A percentile compares a stretch with the other conserved stretches of the same genome.
Conservation (phyloP, 495 filamentous ascomycete species). For the Aspergillus carlsbadensis region DNA sequence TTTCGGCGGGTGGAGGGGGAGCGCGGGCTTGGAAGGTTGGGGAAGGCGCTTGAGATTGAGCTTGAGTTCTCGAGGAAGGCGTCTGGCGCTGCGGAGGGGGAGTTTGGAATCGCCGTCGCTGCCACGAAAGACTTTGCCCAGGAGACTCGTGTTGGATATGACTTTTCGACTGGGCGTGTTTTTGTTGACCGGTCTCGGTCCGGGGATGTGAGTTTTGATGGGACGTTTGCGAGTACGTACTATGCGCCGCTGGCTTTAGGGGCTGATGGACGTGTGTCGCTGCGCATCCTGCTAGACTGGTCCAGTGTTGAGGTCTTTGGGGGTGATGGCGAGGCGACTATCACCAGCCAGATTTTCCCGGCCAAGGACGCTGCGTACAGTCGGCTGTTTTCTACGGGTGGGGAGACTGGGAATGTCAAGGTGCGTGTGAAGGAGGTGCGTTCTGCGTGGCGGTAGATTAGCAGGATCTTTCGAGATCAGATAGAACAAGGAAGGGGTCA, state of each 20-base stretch:
- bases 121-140: constrained; percentile 34
- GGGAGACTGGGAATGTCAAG: constrained; percentile 18
- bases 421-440: neutral
- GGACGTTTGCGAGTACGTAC: constrained; percentile 26
- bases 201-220: constrained; percentile 26
- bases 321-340: constrained; percentile 28
- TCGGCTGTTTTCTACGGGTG: constrained; percentile 24
- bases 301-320: constrained; percentile 37
- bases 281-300: constrained; percentile 33
- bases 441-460: neutral
- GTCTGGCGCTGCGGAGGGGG: too few species aligned
- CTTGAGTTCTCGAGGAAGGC: too few species aligned
- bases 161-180: constrained; percentile 34
- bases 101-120: constrained; percentile 28
- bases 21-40: constrained; percentile 11
- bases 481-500: too few species aligned
- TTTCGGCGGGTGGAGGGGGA: constrained; percentile 8
- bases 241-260: constrained; percentile 18
- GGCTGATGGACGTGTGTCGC: constrained; percentile 15
- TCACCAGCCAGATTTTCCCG: constrained; percentile 38
- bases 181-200: constrained; percentile 31
- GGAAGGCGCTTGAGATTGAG: constrained; percentile 21
- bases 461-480: too few species aligned
- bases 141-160: constrained; percentile 39
- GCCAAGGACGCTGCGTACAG: constrained; percentile 17